Base-by-base conservation (phyloP, 768 basidiomycete species). In the Grammothele lineata region DNA sequence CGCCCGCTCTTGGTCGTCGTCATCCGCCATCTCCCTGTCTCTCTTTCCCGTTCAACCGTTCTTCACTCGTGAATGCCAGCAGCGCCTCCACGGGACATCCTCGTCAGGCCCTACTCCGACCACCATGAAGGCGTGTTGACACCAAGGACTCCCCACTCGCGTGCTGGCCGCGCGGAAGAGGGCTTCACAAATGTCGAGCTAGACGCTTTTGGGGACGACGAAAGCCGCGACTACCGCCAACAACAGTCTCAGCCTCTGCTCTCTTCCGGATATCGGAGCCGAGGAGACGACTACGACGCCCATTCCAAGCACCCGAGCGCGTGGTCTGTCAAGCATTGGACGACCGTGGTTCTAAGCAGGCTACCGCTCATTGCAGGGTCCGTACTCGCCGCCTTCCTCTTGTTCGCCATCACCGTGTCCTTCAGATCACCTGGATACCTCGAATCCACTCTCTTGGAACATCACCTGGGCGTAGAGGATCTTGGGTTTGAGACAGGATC, bases 81-180 rank as follows among this genome's bases (percentile, higher is more conserved):
- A n/a, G n/a, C n/a, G n/a, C n/a, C n/a, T n/a, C n/a, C n/a, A n/a
- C n/a, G n/a, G 8, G 53, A 54, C 22, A 54, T 62, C n/a, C 43
- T 57, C 37, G 61, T 57, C 25, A 47, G 53, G 34, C 53, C 59
- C 1, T 39, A 44, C 4, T 53, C 55, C 3, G 50, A 58, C 21
- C 57, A 54, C 40, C 59, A 30, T 30, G 27, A 30, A 14, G 15
- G 57, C 43, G 36, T 47, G 4, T 55, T 70, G 27, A 82, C 80
- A 15, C 82, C 82, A 2, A 70, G 82, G 45, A 83, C 82, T 23
- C 81, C 82, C 42, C 81, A 77, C 62, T 78, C 78, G 27, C 77
- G 77, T 51, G 71, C 78, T 34, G 81, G 78, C 40, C 70, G 72
- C 58, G 72, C 73, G 40, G 78, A 82, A 57, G 77, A 79, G 57